Percentiles rank a stretch among this genome's conserved stretches.
These are phyloP conservation scores for Tuber magnatum DNA, from an alignment of 495 filamentous ascomycete genomes.

Conservation along the genomic window DNA sequence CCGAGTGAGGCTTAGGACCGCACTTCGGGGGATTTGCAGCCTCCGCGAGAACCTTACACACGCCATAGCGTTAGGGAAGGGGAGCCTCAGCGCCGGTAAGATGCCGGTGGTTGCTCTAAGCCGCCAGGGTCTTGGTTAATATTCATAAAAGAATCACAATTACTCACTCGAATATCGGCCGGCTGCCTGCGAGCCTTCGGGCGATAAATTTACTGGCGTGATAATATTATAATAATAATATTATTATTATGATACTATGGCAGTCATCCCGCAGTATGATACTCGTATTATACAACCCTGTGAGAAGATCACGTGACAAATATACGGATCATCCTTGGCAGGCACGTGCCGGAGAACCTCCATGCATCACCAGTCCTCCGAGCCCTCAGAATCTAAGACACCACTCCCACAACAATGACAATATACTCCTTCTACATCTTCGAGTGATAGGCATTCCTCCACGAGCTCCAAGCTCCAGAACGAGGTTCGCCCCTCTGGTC, in stretches of 20 bases:
- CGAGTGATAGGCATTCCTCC: conserved; percentile 44
- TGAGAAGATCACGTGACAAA: neutral
- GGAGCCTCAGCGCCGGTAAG: neutral
- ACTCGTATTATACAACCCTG: no score
- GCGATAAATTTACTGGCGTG: no score
- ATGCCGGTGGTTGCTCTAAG: neutral
- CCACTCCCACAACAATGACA: conserved; percentile 54
- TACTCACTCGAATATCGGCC: no score
- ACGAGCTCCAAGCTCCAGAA: conserved; percentile 41
- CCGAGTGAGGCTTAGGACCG: neutral
- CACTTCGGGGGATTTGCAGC: neutral
- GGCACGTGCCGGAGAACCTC: neutral
- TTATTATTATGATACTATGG: no score
- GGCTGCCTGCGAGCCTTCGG: no score
- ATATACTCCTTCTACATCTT: conserved; percentile 99
- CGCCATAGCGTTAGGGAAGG: neutral
- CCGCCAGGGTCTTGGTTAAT: neutral
- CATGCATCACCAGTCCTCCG: neutral
- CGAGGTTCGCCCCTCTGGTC: conserved; percentile 40
- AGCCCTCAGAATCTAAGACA: neutral
- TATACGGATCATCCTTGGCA: neutral
- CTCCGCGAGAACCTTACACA: neutral
- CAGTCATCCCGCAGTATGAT: no score
- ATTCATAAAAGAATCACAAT: no score
- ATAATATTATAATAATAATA: no score